Evolutionary conservation across 805 yeast genomes (phyloP), one percentile per base, ranked within the genome.

Genomic region (Candida maltosa): DNA sequence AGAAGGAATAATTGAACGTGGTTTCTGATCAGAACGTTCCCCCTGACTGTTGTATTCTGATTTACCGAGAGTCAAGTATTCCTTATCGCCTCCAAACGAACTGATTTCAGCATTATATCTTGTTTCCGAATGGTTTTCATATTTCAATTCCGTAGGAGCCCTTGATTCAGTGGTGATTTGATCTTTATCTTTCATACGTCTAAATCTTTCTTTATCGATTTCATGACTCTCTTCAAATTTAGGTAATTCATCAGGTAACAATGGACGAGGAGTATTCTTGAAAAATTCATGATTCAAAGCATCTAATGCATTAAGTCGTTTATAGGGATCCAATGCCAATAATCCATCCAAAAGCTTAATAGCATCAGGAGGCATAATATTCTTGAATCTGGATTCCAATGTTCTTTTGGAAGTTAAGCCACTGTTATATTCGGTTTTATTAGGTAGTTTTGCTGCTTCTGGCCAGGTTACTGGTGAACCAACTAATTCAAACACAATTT

Each of bases 201-300:
- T 73, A 69, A 62, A 67, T 44, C 77, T 67, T 42, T 77, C 76
- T 31, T 76, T 76, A 58, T 87, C 96, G 17, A 88, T 74, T 57
- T 91, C 97, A 56, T 93, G 97, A 42, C 95, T 78, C 44, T 89
- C 95, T 45, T 83, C 89, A 45, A 83, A 83, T 19, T 71, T 72
- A 3, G 87, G 83, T 16, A 88, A 60, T 14, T 73, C 75, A 5
- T 51, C 50, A 0, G 79, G 76, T 10, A 46, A 33, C 25, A 78
- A 66, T 0, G 96, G 87, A 16, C 73, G 44, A 0, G 97, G 97
- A 0, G 71, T 79, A 3, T 64, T 65, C 12, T 54, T 65, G 60
- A 93, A 88, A 62, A 80, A 93, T 2, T 60, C 65, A 46, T 87
- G 88, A 11, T 73, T 63, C 31, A 86, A 57, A 0, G 96, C 96